Evolutionary conservation across 805 yeast genomes (phyloP).

Genomic region (Wickerhamiella azyma): DNA sequence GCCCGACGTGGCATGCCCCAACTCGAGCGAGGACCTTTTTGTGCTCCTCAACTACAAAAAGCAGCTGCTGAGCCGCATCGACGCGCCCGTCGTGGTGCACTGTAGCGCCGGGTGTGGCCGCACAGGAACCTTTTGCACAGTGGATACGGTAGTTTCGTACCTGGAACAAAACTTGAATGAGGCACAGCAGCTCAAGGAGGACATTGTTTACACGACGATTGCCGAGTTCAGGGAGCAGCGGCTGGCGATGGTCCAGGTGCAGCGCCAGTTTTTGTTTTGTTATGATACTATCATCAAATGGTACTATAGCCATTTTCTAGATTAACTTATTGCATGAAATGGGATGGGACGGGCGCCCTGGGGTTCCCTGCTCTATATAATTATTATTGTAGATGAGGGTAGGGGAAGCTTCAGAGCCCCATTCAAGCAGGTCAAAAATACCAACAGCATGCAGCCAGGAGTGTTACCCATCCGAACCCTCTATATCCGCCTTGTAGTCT

Average conservation of each 20-base stretch:
- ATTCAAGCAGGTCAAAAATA: no score
- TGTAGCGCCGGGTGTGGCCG: slow-evolving; percentile 98
- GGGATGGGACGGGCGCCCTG: no score
- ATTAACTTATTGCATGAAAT: neutral
- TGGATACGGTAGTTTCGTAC: slow-evolving; percentile 30
- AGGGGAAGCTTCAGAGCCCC: no score
- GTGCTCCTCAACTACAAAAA: slow-evolving; percentile 37
- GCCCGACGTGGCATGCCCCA: slow-evolving; percentile 72
- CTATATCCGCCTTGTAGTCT: no score
- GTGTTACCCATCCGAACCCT: no score
- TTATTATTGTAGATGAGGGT: no score
- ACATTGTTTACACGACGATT: slow-evolving; percentile 49
- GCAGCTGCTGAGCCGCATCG: slow-evolving; percentile 22
- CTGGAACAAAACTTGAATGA: slow-evolving; percentile 20
- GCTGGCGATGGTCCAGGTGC: slow-evolving; percentile 71
- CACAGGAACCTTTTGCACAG: slow-evolving; percentile 68
- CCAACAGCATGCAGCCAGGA: no score
- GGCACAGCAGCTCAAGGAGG: slow-evolving; percentile 23
- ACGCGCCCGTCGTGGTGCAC: slow-evolving; percentile 44
- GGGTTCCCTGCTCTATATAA: no score
- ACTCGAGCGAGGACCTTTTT: slow-evolving; percentile 50
- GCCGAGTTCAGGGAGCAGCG: slow-evolving; percentile 59
- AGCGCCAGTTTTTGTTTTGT: slow-evolving; percentile 60
- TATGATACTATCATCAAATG: slow-evolving; percentile 41
- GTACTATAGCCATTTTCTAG: slow-evolving; percentile 9